phyloP scores from a whole-genome alignment of 1,284 basidiomycete species.

The Naganishia liquefaciens region DNA sequence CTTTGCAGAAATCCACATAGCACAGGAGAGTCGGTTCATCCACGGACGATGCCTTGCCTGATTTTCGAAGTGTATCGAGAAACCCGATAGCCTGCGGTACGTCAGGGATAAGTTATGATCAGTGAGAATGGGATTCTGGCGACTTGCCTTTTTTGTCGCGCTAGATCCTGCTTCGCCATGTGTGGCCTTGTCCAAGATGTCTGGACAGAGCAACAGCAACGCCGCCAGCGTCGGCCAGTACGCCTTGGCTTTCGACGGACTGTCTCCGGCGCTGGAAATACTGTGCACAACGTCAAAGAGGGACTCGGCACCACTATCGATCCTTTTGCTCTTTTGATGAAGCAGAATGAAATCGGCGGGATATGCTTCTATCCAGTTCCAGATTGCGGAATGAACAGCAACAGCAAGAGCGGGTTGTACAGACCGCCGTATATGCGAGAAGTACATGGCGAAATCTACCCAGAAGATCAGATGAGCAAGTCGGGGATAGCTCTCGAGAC shows the following conservation, averaged over 20 bases:
- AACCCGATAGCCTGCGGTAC: constrained; percentile 36
- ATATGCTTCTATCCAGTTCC: constrained; percentile 88
- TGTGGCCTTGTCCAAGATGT: constrained; percentile 61
- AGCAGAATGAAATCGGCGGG: constrained; percentile 77
- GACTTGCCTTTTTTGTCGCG: constrained; percentile 50
- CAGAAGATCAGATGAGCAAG: not conserved
- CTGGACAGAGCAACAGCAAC: constrained; percentile 74
- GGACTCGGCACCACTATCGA: constrained; percentile 78
- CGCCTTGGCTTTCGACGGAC: constrained; percentile 53
- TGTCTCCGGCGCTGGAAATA: constrained; percentile 53
- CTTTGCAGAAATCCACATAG: constrained; percentile 32
- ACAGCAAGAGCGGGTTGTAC: constrained; percentile 72
- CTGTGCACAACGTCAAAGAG: constrained; percentile 75
- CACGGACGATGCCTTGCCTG: constrained; percentile 30
- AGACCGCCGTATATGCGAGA: constrained; percentile 78
- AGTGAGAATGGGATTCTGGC: not conserved
- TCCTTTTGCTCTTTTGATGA: constrained; percentile 62
- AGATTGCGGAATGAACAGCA: constrained; percentile 75
- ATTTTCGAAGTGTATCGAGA: constrained; percentile 53
- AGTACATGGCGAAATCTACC: constrained; percentile 72
- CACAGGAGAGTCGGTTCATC: constrained; percentile 29
- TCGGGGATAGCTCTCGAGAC: constrained; percentile 51
- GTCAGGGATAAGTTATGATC: not conserved
- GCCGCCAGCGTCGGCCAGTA: constrained; percentile 81
- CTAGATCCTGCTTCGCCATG: constrained; percentile 47